Evolutionary conservation across 768 basidiomycete genomes (phyloP), one percentile per base, ranked within the genome.

Genomic region (Crucibulum laeve): DNA sequence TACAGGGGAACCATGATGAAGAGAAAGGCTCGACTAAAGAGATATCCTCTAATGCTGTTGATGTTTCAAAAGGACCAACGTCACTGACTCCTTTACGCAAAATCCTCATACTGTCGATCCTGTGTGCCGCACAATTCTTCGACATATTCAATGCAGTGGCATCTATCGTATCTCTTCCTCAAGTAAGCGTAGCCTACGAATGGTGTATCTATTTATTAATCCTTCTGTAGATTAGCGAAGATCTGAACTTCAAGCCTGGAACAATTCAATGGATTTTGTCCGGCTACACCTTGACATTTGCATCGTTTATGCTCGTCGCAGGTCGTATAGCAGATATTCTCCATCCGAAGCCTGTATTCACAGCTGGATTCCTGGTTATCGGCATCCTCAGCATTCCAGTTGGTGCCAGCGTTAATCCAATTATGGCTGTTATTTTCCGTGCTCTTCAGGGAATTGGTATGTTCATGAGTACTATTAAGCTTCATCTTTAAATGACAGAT

Each of bases 391-490:
- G 38, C 17, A 41, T 50, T 24, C 39, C 40, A 11, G 44, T 43
- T 22, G 48, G 25, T 7, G 38, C 41, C 2, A 42, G 38, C 4
- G 34, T 36, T 8, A 41, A 50, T 42, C 30, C 41, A 5, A 51
- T 51, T 23, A 42, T 40, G 38, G 24, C 42, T 11, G 40, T 51
- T 19, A 40, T 51, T 3, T 44, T 51, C 26, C 48, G 49, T n/a
- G 49, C 49, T 7, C 13, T 49, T 17, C 47, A 48, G 35, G 49
- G 49, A 8, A 49, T 48, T 19, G 49, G 45, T 49, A 42, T 13
- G 32, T 48, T 26, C 18, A 18, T 24, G 3, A 22, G 14, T 17
- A n/a, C 28, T 8, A 8, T n/a, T 30, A n/a, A 30, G 28, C 8
- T 8, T 8, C 28, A 8, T 36, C 18, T 37, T 37, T 21, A n/a